Evolutionary conservation across 2,329 filamentous ascomycete genomes (phyloP).

Genomic region (Ascochyta fabae): DNA sequence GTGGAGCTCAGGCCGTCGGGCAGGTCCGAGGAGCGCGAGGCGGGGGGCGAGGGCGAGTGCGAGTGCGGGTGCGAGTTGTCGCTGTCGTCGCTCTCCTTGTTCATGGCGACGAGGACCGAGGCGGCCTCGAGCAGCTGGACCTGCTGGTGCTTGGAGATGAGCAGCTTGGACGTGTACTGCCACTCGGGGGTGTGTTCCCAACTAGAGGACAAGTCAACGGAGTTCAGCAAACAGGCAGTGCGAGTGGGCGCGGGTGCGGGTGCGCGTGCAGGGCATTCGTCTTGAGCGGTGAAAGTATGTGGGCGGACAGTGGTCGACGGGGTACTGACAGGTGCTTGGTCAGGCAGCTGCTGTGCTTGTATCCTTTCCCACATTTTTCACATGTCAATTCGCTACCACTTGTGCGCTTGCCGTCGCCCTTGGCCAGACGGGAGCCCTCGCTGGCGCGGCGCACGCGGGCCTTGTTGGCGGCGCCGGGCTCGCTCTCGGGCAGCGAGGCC

Average conservation of each 20-base stretch:
- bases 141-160: slow-evolving; percentile 99
- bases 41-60: slow-evolving; percentile 83
- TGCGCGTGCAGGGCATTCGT: slow-evolving; percentile 44
- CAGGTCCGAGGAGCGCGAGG: slow-evolving; percentile 78
- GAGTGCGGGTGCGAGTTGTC: slow-evolving; percentile 84
- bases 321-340: slow-evolving; percentile 99
- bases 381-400: slow-evolving; percentile 88
- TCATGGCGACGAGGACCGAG: slow-evolving; percentile 95
- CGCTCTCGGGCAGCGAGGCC: slow-evolving; percentile 52
- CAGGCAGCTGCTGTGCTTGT: slow-evolving; percentile 99
- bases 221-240: slow-evolving; percentile 20
- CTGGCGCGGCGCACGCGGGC: slow-evolving; percentile 70
- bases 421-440: slow-evolving; percentile 82
- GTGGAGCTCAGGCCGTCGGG: slow-evolving; percentile 82
- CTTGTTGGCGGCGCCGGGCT: slow-evolving; percentile 56
- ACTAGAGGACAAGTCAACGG: slow-evolving; percentile 63
- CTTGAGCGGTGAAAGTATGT: slow-evolving; percentile 51
- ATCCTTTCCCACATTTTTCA: slow-evolving; percentile 98
- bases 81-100: slow-evolving; percentile 66
- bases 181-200: slow-evolving; percentile 99
- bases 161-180: slow-evolving; percentile 94
- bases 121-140: slow-evolving; percentile 96
- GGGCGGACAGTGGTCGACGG: slow-evolving; percentile 56
- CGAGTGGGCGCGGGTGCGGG: slow-evolving; percentile 1
- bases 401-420: slow-evolving; percentile 79